Percentiles rank a stretch among this genome's conserved stretches.
phyloP scores from a whole-genome alignment of 164 flowering plant species.

The Berberis vulgaris region DNA sequence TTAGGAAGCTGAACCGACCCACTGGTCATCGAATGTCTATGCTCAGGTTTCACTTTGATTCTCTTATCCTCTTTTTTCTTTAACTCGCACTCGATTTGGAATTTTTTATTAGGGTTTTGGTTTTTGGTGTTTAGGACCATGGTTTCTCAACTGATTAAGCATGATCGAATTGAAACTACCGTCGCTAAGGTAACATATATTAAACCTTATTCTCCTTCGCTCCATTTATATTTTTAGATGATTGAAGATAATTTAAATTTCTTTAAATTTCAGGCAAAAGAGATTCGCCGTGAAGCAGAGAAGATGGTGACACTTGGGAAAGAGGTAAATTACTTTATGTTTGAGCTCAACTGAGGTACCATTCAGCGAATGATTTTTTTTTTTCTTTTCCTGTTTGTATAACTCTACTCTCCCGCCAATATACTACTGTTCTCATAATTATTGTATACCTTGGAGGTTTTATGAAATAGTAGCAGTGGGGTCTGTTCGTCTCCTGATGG shows the following conservation, averaged over 20 bases:
- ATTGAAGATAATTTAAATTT: background rate
- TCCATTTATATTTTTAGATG: background rate
- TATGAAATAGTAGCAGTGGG: no score
- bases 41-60: background rate
- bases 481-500: no score
- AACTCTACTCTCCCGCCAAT: no score
- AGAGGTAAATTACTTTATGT: constrained; percentile 35
- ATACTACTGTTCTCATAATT: no score
- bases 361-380: no score
- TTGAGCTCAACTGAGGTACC: no score
- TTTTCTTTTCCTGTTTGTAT: no score
- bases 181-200: constrained; percentile 56
- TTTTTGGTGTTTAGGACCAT: constrained; percentile 50
- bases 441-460: no score
- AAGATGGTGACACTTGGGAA: constrained; percentile 85
- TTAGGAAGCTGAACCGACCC: background rate
- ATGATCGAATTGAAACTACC: constrained; percentile 92
- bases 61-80: background rate
- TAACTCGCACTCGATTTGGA: background rate
- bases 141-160: constrained; percentile 95
- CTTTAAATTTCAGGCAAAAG: constrained; percentile 49
- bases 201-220: background rate
- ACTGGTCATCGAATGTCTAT: background rate
- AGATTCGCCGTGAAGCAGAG: constrained; percentile 71
- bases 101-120: background rate